Evolutionary conservation across 2,329 filamentous ascomycete genomes (phyloP), one percentile per base, ranked within the genome.

Genomic region (Venturia oleaginea): DNA sequence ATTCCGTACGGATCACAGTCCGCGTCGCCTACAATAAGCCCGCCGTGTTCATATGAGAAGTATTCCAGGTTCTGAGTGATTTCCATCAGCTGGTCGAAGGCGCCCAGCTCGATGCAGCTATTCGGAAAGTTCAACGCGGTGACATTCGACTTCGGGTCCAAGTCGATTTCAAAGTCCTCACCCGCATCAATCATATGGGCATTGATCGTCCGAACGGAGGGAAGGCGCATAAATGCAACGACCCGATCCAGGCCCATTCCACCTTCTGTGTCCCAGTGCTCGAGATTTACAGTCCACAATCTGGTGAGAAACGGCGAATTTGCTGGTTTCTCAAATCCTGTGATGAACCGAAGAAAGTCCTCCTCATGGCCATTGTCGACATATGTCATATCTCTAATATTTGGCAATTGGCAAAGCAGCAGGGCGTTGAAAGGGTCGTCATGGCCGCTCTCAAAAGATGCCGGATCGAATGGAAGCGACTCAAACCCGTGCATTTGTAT

Each of bases 371-470:
- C 57, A 42, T 19, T 24, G 34, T 40, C 30, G 24, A 60, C 34
- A 19, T 19, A 30, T 17, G 22, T 60, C 2, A 60, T 15, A 8
- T 24, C 57, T 13, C 24, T 30, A 19, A 60, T 34, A 24, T 42
- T 60, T 43, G 34, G 57, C n/a, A 60, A 60, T 37, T 60, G 57
- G 57, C 57, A 19, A 42, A 60, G 8, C 32, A 60, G 27, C n/a
- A 37, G 22, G 34, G 27, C 34, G 57, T 40, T 60, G 34, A 60
- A 34, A 42, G 57, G 30, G 24, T 60, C 57, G 32, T 60, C 57
- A 19, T 6, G 13, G 6, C 34, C 34, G 34, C 15, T 3, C 19
- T 42, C 34, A 17, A 60, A 24, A 5, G 2, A 17, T 3, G 3
- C 17, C 2, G 8, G 6, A 24, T 40, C 30, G 17, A 30, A 11